phyloP scores from a whole-genome alignment of 2,329 filamentous ascomycete species.

The Exophiala sp. region DNA sequence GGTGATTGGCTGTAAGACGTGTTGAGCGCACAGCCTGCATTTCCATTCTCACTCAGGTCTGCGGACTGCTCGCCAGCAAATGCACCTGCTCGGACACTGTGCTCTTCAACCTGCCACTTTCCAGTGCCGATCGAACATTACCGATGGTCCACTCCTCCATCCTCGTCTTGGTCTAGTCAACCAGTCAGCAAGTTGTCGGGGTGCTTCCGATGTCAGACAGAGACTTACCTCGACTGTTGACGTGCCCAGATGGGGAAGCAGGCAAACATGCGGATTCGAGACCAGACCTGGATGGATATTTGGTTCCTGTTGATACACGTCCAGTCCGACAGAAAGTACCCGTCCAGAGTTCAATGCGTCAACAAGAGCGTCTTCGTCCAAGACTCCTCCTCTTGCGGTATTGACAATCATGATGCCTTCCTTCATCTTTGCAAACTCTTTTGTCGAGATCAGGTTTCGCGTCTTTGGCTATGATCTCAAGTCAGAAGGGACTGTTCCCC shows the following conservation, averaged over 20 bases:
- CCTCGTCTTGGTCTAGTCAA: conserved; percentile 9
- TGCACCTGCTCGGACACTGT: conserved; percentile 7
- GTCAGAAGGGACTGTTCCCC: not conserved
- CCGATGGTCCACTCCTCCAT: conserved; percentile 11
- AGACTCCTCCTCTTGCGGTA: conserved; percentile 75
- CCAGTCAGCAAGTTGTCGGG: not conserved
- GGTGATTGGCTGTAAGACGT: conserved; percentile 7
- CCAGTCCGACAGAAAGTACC: conserved; percentile 69
- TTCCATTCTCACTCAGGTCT: not conserved
- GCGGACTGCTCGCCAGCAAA: not conserved
- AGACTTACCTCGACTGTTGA: conserved; percentile 61
- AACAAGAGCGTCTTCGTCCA: conserved; percentile 76
- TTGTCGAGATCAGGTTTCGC: conserved; percentile 68
- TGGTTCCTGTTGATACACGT: conserved; percentile 81
- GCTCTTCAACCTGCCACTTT: conserved; percentile 3
- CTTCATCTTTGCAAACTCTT: conserved; percentile 75
- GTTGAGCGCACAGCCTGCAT: not conserved
- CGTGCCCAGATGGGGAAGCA: conserved; percentile 79
- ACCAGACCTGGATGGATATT: conserved; percentile 69
- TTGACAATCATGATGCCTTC: conserved; percentile 73
- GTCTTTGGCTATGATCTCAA: conserved; percentile 50
- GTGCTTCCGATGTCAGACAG: not conserved
- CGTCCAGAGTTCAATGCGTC: conserved; percentile 66
- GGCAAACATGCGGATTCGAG: conserved; percentile 61
- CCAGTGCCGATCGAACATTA: conserved; percentile 7